Base-by-base conservation (phyloP, 2,329 filamentous ascomycete genomes). In the Pseudogymnoascus sp. region DNA sequence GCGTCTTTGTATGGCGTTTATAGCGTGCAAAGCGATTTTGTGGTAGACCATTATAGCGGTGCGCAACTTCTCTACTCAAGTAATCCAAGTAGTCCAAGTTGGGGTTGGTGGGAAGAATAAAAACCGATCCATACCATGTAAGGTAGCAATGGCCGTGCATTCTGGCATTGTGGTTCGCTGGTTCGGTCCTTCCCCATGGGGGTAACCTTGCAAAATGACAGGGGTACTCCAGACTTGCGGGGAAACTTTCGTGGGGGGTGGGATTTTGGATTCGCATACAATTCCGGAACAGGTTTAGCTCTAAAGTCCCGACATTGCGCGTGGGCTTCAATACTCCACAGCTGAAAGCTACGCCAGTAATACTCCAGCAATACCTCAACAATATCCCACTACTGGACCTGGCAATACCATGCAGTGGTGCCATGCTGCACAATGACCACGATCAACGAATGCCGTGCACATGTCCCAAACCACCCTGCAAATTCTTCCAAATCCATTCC, bases 161-260 rank as follows among this genome's bases (percentile, higher is more conserved):
- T 55, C 16, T 29, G 11, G 49, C 10, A n/a, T 33, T 5, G 6
- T 55, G 49, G 49, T 55, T 55, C 29, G 49, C 16, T 55, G 29
- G 11, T n/a, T 55, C 29, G n/a, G 33, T 55, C 29, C 26, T 55
- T 55, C 49, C 49, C 49, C 49, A 55, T 55, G 49, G 49, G 49
- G 45, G 23, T 2, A 14, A 2, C 19, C 14, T 31, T 55, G 26
- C n/a, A 12, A 52, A 7, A 19, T 33, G 45, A 33, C 45, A 52
- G 45, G 49, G 49, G 49, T 12, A 55, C 49, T 12, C 10, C 49
- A 55, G 16, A 33, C 11, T 55, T 35, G 49, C 49, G 29, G 49
- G 16, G 49, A 55, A 55, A 33, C 21, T 35, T 35, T 35, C 49
- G 49, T 55, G 49, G 49, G 45, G 45, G 26, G 29, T 55, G 16